Evolutionary conservation across 768 basidiomycete species (phyloP).

Genomic region (Russula earlei): DNA sequence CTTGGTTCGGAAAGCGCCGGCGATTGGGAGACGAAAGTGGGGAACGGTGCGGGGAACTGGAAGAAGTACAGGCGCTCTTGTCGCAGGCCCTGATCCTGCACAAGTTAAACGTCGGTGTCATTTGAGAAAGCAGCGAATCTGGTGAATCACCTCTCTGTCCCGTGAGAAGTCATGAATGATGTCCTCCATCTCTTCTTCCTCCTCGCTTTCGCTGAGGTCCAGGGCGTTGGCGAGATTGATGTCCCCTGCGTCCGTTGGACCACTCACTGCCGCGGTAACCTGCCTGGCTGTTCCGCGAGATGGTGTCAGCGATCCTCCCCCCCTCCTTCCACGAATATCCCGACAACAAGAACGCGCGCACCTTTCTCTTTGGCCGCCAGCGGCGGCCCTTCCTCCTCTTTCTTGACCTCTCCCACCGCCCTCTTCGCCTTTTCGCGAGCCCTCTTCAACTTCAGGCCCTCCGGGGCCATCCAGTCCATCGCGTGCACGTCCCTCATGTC

Average conservation of each 20-base stretch:
- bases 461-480: slow-evolving; percentile 88
- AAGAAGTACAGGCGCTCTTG: slow-evolving; percentile 78
- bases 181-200: slow-evolving; percentile 72
- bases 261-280: slow-evolving; percentile 22
- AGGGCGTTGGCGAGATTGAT: slow-evolving; percentile 50
- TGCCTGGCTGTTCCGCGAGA: slow-evolving; percentile 11
- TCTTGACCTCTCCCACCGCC: slow-evolving; percentile 29
- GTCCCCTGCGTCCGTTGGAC: slow-evolving; percentile 25
- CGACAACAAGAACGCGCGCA: slow-evolving; percentile 14
- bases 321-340: neutral
- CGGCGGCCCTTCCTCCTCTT: slow-evolving; percentile 31
- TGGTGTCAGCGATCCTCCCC: neutral
- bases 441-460: slow-evolving; percentile 49
- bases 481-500: slow-evolving; percentile 70
- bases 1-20: slow-evolving; percentile 24
- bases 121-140: neutral
- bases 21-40: slow-evolving; percentile 45
- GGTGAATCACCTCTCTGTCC: slow-evolving; percentile 31
- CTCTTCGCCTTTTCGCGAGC: slow-evolving; percentile 30
- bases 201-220: slow-evolving; percentile 65
- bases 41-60: slow-evolving; percentile 84
- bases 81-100: slow-evolving; percentile 39
- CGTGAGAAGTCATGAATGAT: slow-evolving; percentile 61
- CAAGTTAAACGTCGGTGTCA: neutral
- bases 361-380: slow-evolving; percentile 29